A percentile compares a stretch with the other conserved stretches of the same genome.
Conservation (phyloP, 2,329 filamentous ascomycete genomes). For the Scedosporium apiospermum region DNA sequence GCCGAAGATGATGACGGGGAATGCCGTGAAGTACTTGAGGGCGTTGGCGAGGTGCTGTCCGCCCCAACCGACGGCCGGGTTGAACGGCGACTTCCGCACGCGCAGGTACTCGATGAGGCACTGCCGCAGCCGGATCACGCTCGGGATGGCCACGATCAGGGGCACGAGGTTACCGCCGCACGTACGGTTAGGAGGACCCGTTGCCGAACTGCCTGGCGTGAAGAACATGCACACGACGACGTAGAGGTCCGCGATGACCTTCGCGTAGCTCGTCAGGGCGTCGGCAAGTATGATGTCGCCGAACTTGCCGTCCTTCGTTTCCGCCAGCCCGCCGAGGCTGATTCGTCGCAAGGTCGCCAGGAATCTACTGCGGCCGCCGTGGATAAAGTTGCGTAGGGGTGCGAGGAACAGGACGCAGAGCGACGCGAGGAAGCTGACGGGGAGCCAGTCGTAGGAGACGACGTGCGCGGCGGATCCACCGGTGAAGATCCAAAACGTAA, state of each 20-base stretch:
- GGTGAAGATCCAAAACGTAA: constrained; percentile 77
- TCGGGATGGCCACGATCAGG: constrained; percentile 74
- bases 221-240: constrained; percentile 90
- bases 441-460: constrained; percentile 72
- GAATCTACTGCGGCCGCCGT: constrained; percentile 65
- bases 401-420: constrained; percentile 63
- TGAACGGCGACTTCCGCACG: constrained; percentile 49
- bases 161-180: constrained; percentile 79
- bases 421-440: constrained; percentile 70
- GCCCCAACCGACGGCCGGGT: constrained; percentile 58
- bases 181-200: constrained; percentile 67
- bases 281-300: constrained; percentile 90
- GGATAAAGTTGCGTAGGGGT: constrained; percentile 59
- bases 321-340: constrained; percentile 74
- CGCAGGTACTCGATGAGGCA: constrained; percentile 82
- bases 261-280: constrained; percentile 89
- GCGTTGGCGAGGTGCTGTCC: constrained; percentile 90
- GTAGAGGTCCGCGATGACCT: constrained; percentile 82
- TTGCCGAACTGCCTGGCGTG: constrained; percentile 59
- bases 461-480: constrained; percentile 60
- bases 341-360: constrained; percentile 69
- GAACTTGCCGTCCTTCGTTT: constrained; percentile 77
- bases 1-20: constrained; percentile 79
- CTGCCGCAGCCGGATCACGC: constrained; percentile 78
- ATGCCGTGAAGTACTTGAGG: constrained; percentile 86